These are phyloP conservation scores for Phytopythium oedochilum DNA, from an alignment of 352 stramenopile genomes.

Conservation along the genomic window DNA sequence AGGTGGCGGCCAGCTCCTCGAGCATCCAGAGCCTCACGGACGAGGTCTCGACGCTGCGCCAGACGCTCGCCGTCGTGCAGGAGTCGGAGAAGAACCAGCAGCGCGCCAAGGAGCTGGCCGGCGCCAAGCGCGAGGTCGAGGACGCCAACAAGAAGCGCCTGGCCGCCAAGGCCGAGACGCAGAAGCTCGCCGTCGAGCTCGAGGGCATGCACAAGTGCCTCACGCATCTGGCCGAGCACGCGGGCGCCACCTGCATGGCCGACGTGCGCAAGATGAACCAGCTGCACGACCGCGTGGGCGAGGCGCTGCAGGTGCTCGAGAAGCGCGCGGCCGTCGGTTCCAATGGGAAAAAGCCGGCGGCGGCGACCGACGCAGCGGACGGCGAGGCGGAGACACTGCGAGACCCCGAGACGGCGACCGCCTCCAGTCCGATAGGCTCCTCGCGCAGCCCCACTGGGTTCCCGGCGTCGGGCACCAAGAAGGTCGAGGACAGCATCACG, in stretches of 20 bases:
- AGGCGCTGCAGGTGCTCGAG: conserved; percentile 62
- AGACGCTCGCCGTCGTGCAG: conserved; percentile 50
- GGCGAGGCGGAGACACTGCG: conserved; percentile 45
- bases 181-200: conserved; percentile 72
- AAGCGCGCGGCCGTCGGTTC: conserved; percentile 33
- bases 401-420: conserved; percentile 30
- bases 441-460: conserved; percentile 25
- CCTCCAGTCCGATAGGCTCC: conserved; percentile 1
- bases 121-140: conserved; percentile 67
- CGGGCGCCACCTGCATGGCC: conserved; percentile 45
- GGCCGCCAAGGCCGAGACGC: conserved; percentile 74
- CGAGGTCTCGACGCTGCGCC: conserved; percentile 55
- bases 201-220: conserved; percentile 66
- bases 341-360: conserved; percentile 16
- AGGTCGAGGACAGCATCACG: conserved; percentile 66
- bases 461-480: conserved; percentile 38
- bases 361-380: conserved; percentile 9
- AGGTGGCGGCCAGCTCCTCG: conserved; percentile 27
- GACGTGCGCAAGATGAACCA: conserved; percentile 55
- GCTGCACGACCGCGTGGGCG: conserved; percentile 61
- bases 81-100: conserved; percentile 71
- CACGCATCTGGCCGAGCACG: conserved; percentile 44
- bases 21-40: conserved; percentile 52
- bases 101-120: conserved; percentile 56
- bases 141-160: conserved; percentile 80